Base-by-base conservation (phyloP, 345 rosid genomes). In the Sisymbrium irio region DNA sequence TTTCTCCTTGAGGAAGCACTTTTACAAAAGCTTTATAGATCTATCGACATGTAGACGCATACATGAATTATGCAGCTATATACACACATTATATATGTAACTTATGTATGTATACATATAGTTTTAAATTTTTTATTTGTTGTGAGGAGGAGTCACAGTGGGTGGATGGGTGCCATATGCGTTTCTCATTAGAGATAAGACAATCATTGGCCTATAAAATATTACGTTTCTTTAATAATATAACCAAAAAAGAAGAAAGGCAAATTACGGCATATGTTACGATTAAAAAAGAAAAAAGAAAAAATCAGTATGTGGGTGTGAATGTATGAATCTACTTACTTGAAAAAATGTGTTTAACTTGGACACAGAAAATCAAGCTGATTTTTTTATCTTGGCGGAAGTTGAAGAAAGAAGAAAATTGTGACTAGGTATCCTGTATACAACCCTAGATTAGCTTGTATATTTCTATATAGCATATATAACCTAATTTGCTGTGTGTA, bases 121-220 rank as follows among this genome's bases (percentile, higher is more conserved):
- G 11, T 66, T 25, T 22, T 13, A 56, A 39, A 9, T 7, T n/a
- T n/a, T n/a, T n/a, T n/a, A n/a, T n/a, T n/a, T n/a, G n/a, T n/a
- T n/a, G n/a, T n/a, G n/a, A n/a, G n/a, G n/a, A n/a, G n/a, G n/a
- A n/a, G 13, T 4, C 32, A 25, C 79, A 69, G 69, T 60, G 64
- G 70, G 59, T 69, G 74, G 74, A 75, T 68, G 74, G 75, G 76
- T 69, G 36, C 46, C 76, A 54, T 37, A 55, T 76, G 71, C 66
- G 39, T 1, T 63, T 55, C 40, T 61, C 66, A 36, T 66, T 39
- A 63, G 50, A 69, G 80, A 77, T 77, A 77, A 77, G 71, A 77
- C 71, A 55, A 70, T 70, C 71, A 70, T 77, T 63, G 67, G 44
- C 37, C 30, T 51, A 27, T 76, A 62, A 30, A 35, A 73, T 56